phyloP scores from a whole-genome alignment of 2,329 filamentous ascomycete species.

The Aspergillus caelatus region DNA sequence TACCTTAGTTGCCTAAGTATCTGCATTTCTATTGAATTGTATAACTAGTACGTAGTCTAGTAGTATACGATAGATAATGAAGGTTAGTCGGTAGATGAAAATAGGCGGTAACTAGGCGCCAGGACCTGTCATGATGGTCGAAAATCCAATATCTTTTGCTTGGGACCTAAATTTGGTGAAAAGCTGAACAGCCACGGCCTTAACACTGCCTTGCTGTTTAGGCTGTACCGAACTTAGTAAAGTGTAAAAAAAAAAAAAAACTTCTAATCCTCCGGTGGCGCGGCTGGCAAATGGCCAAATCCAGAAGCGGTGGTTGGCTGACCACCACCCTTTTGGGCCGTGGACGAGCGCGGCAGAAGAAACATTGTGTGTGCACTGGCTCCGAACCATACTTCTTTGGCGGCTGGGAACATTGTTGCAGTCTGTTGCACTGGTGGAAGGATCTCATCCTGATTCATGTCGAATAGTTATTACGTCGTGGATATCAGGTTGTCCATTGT shows the following conservation, averaged over 20 bases:
- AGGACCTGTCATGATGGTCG: neutral
- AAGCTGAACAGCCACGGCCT: neutral
- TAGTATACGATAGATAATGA: neutral
- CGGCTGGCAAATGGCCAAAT: slow-evolving; percentile 6
- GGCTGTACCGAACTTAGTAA: neutral
- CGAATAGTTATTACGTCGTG: neutral
- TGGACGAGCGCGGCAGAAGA: neutral
- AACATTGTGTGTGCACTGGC: neutral
- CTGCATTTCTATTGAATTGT: neutral
- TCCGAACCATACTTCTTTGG: neutral
- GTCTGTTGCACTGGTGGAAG: neutral
- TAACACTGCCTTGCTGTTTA: neutral
- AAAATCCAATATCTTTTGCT: neutral
- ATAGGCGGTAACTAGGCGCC: neutral
- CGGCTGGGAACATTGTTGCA: neutral
- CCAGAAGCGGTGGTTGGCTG: slow-evolving; percentile 7
- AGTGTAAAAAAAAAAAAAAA: neutral
- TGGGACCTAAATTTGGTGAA: neutral
- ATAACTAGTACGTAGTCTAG: neutral
- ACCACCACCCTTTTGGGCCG: slow-evolving; percentile 1
- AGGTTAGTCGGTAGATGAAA: neutral
- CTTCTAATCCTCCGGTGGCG: slow-evolving; percentile 1
- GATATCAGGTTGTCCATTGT: neutral
- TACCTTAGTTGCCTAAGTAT: neutral
- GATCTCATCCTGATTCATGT: slow-evolving; percentile 1